phyloP scores from a whole-genome alignment of 768 basidiomycete species.

The Floccularia luteovirens region DNA sequence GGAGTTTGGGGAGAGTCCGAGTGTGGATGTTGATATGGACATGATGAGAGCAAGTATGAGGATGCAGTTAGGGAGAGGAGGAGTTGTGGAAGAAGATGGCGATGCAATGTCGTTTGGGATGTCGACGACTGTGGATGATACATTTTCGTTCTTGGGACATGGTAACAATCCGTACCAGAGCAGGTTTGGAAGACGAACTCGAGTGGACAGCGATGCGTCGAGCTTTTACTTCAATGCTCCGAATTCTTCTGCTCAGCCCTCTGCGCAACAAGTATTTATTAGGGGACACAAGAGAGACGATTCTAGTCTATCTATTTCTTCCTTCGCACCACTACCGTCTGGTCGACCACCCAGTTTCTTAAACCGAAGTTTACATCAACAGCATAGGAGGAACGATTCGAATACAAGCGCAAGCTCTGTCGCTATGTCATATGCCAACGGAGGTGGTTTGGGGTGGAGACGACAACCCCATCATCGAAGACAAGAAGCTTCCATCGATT shows the following conservation, averaged over 20 bases:
- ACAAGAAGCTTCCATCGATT: conserved; percentile 55
- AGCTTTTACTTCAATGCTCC: conserved; percentile 67
- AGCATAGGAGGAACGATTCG: conserved; percentile 51
- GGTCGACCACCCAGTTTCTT: conserved; percentile 69
- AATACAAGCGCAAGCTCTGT: conserved; percentile 50
- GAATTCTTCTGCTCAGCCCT: background rate
- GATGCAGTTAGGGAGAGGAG: too few species aligned
- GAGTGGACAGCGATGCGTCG: conserved; percentile 71
- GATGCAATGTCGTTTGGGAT: conserved; percentile 47
- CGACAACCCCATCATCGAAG: conserved; percentile 54
- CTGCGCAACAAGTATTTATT: conserved; percentile 18
- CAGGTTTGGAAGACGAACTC: conserved; percentile 28
- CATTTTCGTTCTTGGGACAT: conserved; percentile 56
- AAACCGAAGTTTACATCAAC: conserved; percentile 55
- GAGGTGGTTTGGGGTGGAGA: conserved; percentile 46
- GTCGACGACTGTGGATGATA: conserved; percentile 62
- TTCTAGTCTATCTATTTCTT: conserved; percentile 47
- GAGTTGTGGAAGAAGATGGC: too few species aligned
- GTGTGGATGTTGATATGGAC: too few species aligned
- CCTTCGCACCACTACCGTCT: conserved; percentile 52
- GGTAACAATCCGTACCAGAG: too few species aligned
- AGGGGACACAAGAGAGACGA: conserved; percentile 56
- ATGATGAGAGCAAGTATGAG: too few species aligned
- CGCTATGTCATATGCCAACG: conserved; percentile 45
- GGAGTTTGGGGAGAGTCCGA: conserved; percentile 45